Base-by-base conservation (phyloP, 2,329 filamentous ascomycete genomes). In the Emmonsiellopsis sp. region DNA sequence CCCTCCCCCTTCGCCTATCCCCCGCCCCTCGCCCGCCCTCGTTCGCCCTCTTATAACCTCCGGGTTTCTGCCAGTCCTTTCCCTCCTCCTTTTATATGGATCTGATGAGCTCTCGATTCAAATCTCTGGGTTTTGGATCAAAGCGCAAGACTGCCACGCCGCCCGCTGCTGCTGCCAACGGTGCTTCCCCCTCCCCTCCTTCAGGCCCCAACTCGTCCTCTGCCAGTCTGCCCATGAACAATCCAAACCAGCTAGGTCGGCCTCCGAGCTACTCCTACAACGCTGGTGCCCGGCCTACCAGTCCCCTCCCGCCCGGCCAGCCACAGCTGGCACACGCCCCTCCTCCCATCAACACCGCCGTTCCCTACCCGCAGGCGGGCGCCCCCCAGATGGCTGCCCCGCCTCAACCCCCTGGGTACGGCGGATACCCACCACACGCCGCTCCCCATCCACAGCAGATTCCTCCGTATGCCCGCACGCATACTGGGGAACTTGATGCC, bases 401-500 rank as follows among this genome's bases (percentile, higher is more conserved):
- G 35, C 59, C 62, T 55, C 64, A 66, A 52, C 73, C 74, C 7
- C 73, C 75, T 2, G 72, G 70, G 2, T 76, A 76, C 58, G 69
- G 68, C 47, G 70, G 74, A 55, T 70, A 73, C 52, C 65, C 65
- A 40, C 63, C 61, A 31, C 59, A 61, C 30, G 32, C 50, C 38
- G 52, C 53, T 43, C 46, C 37, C 32, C 16, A 46, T 66, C 59
- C 61, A 59, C 64, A 64, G 44, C 63, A 61, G 7, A 63, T 69
- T 48, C 62, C 63, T 7, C 57, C 61, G 3, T 54, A 61, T 7
- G 54, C 49, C 15, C 55, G 57, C 31, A 10, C 55, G 7, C 45
- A 54, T 20, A 54, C 51, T 50, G 71, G 70, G 38, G 92, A 97
- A 72, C 87, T 95, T 37, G 89, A 95, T 64, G 91, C 88, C 55